Conservation (phyloP, 129 eudicot genomes). For the Dittrichia graveolens region DNA sequence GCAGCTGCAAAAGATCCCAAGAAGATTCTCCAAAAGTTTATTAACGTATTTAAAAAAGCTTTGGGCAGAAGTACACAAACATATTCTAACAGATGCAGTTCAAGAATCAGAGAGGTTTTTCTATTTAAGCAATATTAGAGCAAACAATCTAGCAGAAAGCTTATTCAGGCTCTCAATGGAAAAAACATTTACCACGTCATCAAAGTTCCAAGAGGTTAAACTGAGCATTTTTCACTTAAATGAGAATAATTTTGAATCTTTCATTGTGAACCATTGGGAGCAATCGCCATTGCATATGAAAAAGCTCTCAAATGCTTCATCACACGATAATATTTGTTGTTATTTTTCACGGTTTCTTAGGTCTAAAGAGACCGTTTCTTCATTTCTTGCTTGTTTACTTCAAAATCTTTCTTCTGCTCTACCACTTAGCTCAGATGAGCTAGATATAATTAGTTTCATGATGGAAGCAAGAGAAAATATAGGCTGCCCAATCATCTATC, state of each 20-base stretch:
- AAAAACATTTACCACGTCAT: conserved; percentile 16
- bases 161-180: conserved; percentile 70
- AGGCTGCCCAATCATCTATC: conserved; percentile 63
- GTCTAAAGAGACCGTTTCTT: conserved; percentile 38
- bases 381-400: conserved; percentile 54
- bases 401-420: conserved; percentile 56
- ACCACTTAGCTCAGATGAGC: conserved; percentile 70
- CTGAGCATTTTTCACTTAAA: conserved; percentile 52
- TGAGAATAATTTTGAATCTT: conserved; percentile 44
- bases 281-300: conserved; percentile 61
- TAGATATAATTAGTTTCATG: conserved; percentile 54
- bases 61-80: conserved; percentile 54
- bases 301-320: conserved; percentile 23
- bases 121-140: conserved; percentile 50
- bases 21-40: conserved; percentile 35
- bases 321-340: conserved; percentile 39
- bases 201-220: conserved; percentile 37
- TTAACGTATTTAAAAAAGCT: conserved; percentile 35
- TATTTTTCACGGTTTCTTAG: conserved; percentile 42
- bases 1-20: conserved; percentile 52
- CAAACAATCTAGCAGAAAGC: conserved; percentile 61
- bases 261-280: conserved; percentile 75
- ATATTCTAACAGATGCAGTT: conserved; percentile 31
- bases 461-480: conserved; percentile 50
- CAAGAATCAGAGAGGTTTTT: conserved; percentile 14